Conservation (phyloP, 768 basidiomycete species). For the Collybiopsis confluens region DNA sequence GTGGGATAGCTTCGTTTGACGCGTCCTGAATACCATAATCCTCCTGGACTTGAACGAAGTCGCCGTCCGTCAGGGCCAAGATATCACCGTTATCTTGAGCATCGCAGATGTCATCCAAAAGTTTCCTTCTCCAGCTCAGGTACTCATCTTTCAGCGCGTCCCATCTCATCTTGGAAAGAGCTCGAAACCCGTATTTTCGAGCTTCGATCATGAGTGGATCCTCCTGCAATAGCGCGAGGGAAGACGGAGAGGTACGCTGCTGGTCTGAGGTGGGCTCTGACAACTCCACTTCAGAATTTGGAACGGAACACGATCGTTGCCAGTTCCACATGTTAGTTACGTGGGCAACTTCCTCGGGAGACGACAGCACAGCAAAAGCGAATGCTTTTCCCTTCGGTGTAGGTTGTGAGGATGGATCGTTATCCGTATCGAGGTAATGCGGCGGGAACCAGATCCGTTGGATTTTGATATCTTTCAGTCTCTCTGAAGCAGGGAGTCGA, state of each 20-base stretch:
- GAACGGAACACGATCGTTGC: constrained; percentile 26
- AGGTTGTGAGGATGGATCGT: constrained; percentile 20
- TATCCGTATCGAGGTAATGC: constrained; percentile 51
- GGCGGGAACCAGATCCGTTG: constrained; percentile 56
- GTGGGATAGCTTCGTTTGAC: neutral
- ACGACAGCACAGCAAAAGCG: constrained; percentile 58
- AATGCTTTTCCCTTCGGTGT: constrained; percentile 68
- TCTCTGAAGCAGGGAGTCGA: neutral
- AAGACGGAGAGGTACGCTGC: too few species aligned
- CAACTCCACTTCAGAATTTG: too few species aligned
- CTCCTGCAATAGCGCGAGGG: too few species aligned
- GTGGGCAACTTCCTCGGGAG: constrained; percentile 31
- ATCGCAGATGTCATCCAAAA: constrained; percentile 41
- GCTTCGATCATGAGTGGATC: constrained; percentile 34
- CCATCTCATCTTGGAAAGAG: constrained; percentile 57
- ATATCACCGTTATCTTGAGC: constrained; percentile 14
- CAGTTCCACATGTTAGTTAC: constrained; percentile 62
- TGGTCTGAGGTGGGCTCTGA: too few species aligned
- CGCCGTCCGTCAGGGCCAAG: neutral
- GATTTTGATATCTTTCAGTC: constrained; percentile 23
- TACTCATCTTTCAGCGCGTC: constrained; percentile 65
- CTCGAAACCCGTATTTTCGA: constrained; percentile 54
- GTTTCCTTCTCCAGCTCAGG: constrained; percentile 49
- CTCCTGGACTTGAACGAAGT: neutral
- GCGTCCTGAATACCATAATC: neutral